Evolutionary conservation across 495 filamentous ascomycete species (phyloP), one percentile per base, ranked within the genome.

Genomic region (Penicillium parvum): DNA sequence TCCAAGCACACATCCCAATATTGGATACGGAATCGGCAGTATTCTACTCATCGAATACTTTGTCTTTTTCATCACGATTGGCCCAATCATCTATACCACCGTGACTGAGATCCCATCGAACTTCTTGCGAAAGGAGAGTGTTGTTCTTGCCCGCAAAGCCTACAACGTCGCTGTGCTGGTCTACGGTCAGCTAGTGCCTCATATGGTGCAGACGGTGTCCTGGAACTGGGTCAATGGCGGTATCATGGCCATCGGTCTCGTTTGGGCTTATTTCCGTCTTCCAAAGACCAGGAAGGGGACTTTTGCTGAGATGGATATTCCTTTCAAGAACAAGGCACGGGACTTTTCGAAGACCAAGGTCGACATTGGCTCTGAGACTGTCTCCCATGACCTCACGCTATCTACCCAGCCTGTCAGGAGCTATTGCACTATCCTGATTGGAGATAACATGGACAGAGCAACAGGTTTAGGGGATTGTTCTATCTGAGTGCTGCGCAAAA

Each of bases 221-320:
- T 85, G 83, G 82, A 59, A 82, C 54, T 85, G 81, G 80, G 65
- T 86, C 66, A 86, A 78, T 76, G 79, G 68, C 3, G 78, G 73
- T 0, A 76, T 76, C 17, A 82, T 79, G 56, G 77, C 80, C 44
- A 58, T 77, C 32, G 83, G 79, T 57, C 69, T 84, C 32, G 53
- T 83, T 15, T 86, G 82, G 65, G 72, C 72, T 0, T 84, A 75
- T 56, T 83, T 84, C 68, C 73, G 82, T 1, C 66, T 86, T 1
- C 82, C 82, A 0, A 82, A 86, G 48, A 81, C 82, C 1, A 65
- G 71, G 8, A 80, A 79, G 0, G 67, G 80, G 3, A 77, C 78
- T 0, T 84, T 79, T 49, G 79, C 77, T 17, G 81, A 86, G 54
- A 77, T 53, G 52, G 49, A 53, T 29, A 32, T 57, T 12, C 19